A percentile compares a stretch with the other conserved stretches of the same genome.
These are phyloP conservation scores for Saturnispora bothae DNA, from an alignment of 805 yeast genomes.

Conservation along the genomic window DNA sequence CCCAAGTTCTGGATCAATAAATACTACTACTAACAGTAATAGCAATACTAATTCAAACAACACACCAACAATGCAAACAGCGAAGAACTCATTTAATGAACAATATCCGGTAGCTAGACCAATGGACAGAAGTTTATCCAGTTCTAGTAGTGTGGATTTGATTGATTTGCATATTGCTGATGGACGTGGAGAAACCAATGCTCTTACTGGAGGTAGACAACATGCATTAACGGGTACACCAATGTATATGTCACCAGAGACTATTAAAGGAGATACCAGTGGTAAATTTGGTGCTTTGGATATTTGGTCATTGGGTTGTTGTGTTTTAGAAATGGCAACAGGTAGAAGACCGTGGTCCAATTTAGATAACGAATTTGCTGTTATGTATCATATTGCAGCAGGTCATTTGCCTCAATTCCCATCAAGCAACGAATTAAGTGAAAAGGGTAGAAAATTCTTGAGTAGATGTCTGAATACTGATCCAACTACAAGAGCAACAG, in stretches of 20 bases:
- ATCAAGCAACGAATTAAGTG: conserved; percentile 61
- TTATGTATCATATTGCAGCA: conserved; percentile 96
- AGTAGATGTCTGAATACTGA: conserved; percentile 71
- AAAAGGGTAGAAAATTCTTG: conserved; percentile 61
- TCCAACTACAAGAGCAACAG: conserved; percentile 70
- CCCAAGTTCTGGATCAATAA: conserved; percentile 9
- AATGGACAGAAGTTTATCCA: conserved; percentile 3
- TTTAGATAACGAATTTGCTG: conserved; percentile 94
- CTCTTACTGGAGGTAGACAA: conserved; percentile 13
- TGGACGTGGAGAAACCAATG: not conserved
- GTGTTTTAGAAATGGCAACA: conserved; percentile 91
- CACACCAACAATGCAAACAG: not conserved
- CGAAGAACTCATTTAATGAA: not conserved
- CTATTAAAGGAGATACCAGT: conserved; percentile 63
- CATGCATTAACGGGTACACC: conserved; percentile 79
- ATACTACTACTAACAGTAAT: conserved; percentile 2
- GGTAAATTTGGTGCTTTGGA: conserved; percentile 63
- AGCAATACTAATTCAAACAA: not conserved
- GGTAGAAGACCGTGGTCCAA: conserved; percentile 96
- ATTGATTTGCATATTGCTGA: not conserved
- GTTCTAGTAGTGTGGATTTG: conserved; percentile 3
- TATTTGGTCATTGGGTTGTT: conserved; percentile 96
- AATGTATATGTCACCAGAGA: conserved; percentile 98
- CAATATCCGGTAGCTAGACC: not conserved
- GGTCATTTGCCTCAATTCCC: conserved; percentile 89